phyloP scores from a whole-genome alignment of 1,139 yeast species.

The Geotrichum bryndzae region DNA sequence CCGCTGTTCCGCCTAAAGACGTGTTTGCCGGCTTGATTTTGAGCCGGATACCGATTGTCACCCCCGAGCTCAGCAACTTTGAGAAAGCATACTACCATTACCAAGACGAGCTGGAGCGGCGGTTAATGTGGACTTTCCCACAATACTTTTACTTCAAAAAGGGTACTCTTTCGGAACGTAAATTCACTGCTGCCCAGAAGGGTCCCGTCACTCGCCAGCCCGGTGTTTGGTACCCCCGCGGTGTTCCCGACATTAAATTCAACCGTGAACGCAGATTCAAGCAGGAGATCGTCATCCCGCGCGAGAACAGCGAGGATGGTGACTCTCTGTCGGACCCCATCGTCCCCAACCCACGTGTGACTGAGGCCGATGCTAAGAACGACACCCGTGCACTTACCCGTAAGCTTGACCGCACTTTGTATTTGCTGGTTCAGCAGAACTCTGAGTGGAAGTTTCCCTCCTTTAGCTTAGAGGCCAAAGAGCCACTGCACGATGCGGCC shows the following conservation, averaged over 20 bases:
- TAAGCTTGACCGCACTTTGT: constrained; percentile 70
- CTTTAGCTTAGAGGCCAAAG: constrained; percentile 44
- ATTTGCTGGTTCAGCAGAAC: constrained; percentile 52
- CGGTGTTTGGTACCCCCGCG: constrained; percentile 71
- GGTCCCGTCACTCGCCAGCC: constrained; percentile 70
- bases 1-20: constrained; percentile 16
- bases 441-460: constrained; percentile 74
- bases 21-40: constrained; percentile 47
- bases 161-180: constrained; percentile 85
- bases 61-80: constrained; percentile 67
- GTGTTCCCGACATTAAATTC: constrained; percentile 79
- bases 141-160: constrained; percentile 84
- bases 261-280: constrained; percentile 82
- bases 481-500: constrained; percentile 66
- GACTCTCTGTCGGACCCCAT: constrained; percentile 62
- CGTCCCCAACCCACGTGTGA: constrained; percentile 61
- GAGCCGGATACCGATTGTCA: constrained; percentile 77
- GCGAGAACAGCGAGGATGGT: constrained; percentile 42
- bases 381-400: constrained; percentile 72
- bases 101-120: constrained; percentile 77
- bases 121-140: constrained; percentile 97
- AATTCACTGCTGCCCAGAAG: constrained; percentile 66
- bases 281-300: constrained; percentile 69
- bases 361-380: constrained; percentile 64
- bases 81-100: constrained; percentile 74